Evolutionary conservation across 176 grass and related monocot species (phyloP).

Genomic region (Aegilops speltoides): DNA sequence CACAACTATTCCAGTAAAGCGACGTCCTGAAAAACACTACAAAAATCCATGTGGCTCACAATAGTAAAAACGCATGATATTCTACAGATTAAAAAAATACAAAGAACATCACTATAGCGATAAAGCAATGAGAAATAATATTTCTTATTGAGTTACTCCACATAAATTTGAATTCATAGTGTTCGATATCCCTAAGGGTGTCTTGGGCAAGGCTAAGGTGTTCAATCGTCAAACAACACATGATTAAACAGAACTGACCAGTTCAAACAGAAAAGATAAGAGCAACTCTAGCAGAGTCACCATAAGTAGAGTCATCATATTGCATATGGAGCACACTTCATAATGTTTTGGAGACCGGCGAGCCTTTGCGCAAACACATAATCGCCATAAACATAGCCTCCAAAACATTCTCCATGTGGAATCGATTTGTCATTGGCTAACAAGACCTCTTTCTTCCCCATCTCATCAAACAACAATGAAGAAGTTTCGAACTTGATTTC

Average conservation of each 20-base stretch:
- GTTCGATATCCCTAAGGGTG: background rate
- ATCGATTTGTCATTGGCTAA: background rate
- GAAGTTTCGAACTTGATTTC: background rate
- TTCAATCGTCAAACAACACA: background rate
- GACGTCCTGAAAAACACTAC: background rate
- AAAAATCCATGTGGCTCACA: background rate
- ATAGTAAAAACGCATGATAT: background rate
- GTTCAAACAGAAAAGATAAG: conserved; percentile 1
- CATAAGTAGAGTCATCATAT: too few relatives aligned
- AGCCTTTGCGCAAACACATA: too few relatives aligned
- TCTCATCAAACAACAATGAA: background rate
- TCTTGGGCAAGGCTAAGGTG: background rate
- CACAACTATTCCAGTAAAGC: background rate
- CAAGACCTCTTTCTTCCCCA: background rate
- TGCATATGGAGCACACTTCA: too few relatives aligned
- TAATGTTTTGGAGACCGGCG: too few relatives aligned
- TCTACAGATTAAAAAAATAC: background rate
- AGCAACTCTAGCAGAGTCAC: background rate
- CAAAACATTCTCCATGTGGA: too few relatives aligned
- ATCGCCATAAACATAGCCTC: too few relatives aligned
- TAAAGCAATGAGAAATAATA: background rate
- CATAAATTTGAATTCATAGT: background rate
- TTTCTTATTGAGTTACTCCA: background rate
- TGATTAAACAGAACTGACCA: background rate
- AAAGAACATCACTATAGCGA: background rate